Percentiles rank a stretch among this genome's conserved stretches.
Evolutionary conservation across 2,329 filamentous ascomycete genomes (phyloP).

Genomic region (Cytospora paraplurivora): DNA sequence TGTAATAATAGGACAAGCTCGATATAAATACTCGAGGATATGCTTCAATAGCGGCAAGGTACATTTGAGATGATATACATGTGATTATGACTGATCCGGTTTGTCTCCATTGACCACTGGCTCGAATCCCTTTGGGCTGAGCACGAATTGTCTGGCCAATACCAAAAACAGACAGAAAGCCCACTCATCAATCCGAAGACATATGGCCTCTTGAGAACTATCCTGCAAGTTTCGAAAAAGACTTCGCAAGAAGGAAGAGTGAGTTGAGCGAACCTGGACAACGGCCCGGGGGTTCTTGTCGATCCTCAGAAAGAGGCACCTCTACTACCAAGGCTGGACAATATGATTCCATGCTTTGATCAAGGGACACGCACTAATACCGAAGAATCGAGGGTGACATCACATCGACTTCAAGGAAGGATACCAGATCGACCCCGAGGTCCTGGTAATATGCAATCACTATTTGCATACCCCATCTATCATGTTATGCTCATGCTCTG

Average conservation of each 20-base stretch:
- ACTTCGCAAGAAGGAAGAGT: not conserved
- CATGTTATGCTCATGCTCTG: no score
- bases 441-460: no score
- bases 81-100: no score
- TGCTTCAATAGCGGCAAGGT: no score
- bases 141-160: no score
- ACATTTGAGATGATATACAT: no score
- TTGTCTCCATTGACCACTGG: no score
- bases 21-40: no score
- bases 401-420: constrained; percentile 21
- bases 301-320: not conserved
- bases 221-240: constrained; percentile 11
- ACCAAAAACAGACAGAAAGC: not conserved
- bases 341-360: not conserved
- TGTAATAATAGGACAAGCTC: no score
- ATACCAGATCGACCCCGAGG: not conserved
- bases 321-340: constrained; percentile 15
- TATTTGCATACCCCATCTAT: no score
- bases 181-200: not conserved
- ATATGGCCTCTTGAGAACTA: constrained; percentile 1
- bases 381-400: constrained; percentile 18
- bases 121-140: no score
- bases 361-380: not conserved
- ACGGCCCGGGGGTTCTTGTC: constrained; percentile 10
- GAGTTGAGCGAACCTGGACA: not conserved